These are phyloP conservation scores for Chrysoporthe austroafricana DNA, from an alignment of 2,329 filamentous ascomycete species.

Conservation along the genomic window DNA sequence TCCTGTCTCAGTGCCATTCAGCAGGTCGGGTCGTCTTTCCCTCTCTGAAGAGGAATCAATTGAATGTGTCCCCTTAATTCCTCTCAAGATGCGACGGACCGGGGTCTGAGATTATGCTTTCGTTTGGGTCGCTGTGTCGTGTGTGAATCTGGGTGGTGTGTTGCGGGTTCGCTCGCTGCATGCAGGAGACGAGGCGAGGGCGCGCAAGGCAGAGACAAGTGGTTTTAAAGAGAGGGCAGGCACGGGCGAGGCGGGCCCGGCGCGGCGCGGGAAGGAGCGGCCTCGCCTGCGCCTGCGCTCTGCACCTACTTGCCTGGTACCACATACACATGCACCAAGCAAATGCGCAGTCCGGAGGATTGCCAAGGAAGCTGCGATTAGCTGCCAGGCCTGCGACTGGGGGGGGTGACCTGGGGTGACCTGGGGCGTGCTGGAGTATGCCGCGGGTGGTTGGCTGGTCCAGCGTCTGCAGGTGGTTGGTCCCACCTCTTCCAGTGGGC, in stretches of 20 bases:
- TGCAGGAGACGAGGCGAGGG: slow-evolving; percentile 9
- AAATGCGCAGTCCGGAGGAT: background rate
- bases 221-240: slow-evolving; percentile 15
- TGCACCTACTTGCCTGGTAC: background rate
- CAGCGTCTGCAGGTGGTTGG: slow-evolving; percentile 14
- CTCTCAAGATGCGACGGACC: background rate
- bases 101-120: background rate
- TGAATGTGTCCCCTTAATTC: background rate
- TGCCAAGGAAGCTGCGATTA: slow-evolving; percentile 10
- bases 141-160: slow-evolving; percentile 3
- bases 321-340: background rate
- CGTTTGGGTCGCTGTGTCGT: background rate
- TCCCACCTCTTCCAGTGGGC: slow-evolving; percentile 13
- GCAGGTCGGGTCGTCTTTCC: background rate
- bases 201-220: slow-evolving; percentile 6
- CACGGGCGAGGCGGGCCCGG: background rate
- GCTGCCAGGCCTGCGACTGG: background rate
- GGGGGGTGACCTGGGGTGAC: background rate
- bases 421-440: background rate
- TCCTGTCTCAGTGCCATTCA: slow-evolving; percentile 5
- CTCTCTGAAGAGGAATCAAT: background rate
- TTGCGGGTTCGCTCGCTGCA: slow-evolving; percentile 1
- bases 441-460: slow-evolving; percentile 10
- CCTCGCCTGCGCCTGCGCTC: slow-evolving; percentile 5
- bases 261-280: slow-evolving; percentile 9